Base-by-base conservation (phyloP, 1,284 basidiomycete genomes). In the Ustilago xerochloae region DNA sequence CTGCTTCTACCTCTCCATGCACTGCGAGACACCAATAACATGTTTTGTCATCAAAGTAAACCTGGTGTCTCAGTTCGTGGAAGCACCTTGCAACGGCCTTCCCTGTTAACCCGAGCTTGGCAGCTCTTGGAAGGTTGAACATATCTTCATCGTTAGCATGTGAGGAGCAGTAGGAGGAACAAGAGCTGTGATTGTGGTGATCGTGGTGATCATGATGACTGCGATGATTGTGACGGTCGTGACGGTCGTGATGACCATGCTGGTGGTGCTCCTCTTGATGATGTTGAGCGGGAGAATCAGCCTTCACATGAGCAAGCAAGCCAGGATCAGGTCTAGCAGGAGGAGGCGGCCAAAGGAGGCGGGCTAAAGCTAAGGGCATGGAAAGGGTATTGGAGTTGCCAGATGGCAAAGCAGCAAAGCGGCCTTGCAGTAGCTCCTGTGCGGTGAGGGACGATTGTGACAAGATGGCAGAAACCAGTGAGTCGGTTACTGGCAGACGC, bases 11-110 rank as follows among this genome's bases (percentile, higher is more conserved):
- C 7, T 36, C 41, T 2, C 46, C 22, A n/a, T 30, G 18, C 28
- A 53, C 22, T 4, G 24, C 22, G 30, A 59, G 28, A 9, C 29
- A 30, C 16, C 53, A 20, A 46, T 51, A 53, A 13, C 13, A 20
- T 18, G 35, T 30, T 32, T 26, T 12, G 16, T 13, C 3, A 29
- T 65, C 46, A 50, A 50, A 65, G 4, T 5, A 4, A 15, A 62
- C 20, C 16, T 53, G 62, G 1, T 29, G 28, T 1, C 45, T 33
- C 49, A 67, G 8, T 35, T 67, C 58, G 24, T 18, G 28, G 10
- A 38, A 28, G 26, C 63, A 66, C 41, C n/a, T 38, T 4, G 18
- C 46, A 29, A 56, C 59, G 7, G 63, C 55, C 8, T 6, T 33
- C 9, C 63, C 63, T 32, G 54, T 54, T 24, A 24, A 24, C 9